Evolutionary conservation across 139 green algal genomes (phyloP), one percentile per base, ranked within the genome.

Genomic region (Coelastrella sp.): DNA sequence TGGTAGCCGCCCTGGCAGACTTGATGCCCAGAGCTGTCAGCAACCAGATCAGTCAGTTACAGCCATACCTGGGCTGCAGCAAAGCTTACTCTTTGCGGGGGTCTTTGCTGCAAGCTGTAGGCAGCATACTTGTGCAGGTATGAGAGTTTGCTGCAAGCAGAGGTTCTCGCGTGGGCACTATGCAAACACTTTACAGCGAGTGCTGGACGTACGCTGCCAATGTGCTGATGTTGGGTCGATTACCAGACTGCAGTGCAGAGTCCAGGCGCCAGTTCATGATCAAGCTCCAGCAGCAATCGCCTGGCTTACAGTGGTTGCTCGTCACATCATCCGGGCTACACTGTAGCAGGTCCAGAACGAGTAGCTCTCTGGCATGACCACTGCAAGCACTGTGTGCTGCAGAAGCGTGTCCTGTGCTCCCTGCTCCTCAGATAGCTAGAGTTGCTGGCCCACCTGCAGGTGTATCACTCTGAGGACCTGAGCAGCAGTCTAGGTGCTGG

Each of bases 1-100:
- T 98, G 76, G 73, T 99, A 5, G 89, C 78, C 16, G 87, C 94
- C 64, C 91, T 98, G 74, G 95, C 95, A 3, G 77, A 90, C 10
- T 87, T 82, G 81, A 74, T 95, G 82, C 92, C 94, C 2, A 76
- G 74, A 17, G 88, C 60, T 7, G 82, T 87, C 20, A 57, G 47
- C 68, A 90, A 92, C 83, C 59, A 66, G 22, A 87, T 92, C 56
- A 83, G 59, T 59, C 75, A 74, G 65, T 78, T 89, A 71, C 81
- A 23, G 73, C 73, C 73, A 10, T 89, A 89, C 47, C 59, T 91
- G 58, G 80, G 76, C 76, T 91, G 88, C 59, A 64, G 58, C 13
- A 83, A 83, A 68, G 68, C 68, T 17, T 61, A 71, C 80, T 78
- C 20, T 20, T 11, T 91, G 5, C 23, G 88, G 19, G 80, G 80